These are phyloP conservation scores for Boletus rufocinnamomeus DNA, from an alignment of 768 basidiomycete species.

Conservation along the genomic window DNA sequence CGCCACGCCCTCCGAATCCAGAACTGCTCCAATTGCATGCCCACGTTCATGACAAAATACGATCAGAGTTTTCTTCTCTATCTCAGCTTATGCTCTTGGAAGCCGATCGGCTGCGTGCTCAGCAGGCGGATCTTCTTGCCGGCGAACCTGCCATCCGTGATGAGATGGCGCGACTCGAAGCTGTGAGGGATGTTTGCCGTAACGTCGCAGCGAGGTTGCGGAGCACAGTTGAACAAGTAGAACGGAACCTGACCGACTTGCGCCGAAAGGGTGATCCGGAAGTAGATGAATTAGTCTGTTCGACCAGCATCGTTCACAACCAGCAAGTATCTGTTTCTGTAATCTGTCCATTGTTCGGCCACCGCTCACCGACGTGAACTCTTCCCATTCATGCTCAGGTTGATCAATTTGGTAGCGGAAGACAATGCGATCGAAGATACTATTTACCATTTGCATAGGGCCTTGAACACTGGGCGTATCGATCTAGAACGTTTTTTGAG, in stretches of 20 bases:
- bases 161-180: conserved; percentile 93
- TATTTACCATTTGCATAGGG: conserved; percentile 93
- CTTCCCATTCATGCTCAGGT: conserved; percentile 45
- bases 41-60: conserved; percentile 73
- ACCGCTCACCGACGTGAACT: conserved; percentile 19
- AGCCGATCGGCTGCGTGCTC: conserved; percentile 73
- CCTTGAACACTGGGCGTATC: conserved; percentile 86
- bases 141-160: conserved; percentile 95
- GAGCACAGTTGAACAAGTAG: conserved; percentile 62
- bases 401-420: conserved; percentile 97
- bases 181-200: conserved; percentile 88
- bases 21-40: conserved; percentile 81
- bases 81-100: conserved; percentile 63
- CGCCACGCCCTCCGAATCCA: conserved; percentile 87
- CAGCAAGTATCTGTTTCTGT: conserved; percentile 55
- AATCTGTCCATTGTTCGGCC: background rate
- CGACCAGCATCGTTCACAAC: conserved; percentile 94
- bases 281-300: conserved; percentile 96
- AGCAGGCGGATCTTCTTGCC: conserved; percentile 81
- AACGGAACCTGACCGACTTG: conserved; percentile 75
- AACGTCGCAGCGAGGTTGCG: conserved; percentile 71
- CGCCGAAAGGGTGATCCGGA: conserved; percentile 85
- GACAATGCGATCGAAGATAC: conserved; percentile 99
- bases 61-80: conserved; percentile 70
- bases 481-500: conserved; percentile 94